Conservation (phyloP, 495 filamentous ascomycete genomes). For the Aspergillus ellipticus region DNA sequence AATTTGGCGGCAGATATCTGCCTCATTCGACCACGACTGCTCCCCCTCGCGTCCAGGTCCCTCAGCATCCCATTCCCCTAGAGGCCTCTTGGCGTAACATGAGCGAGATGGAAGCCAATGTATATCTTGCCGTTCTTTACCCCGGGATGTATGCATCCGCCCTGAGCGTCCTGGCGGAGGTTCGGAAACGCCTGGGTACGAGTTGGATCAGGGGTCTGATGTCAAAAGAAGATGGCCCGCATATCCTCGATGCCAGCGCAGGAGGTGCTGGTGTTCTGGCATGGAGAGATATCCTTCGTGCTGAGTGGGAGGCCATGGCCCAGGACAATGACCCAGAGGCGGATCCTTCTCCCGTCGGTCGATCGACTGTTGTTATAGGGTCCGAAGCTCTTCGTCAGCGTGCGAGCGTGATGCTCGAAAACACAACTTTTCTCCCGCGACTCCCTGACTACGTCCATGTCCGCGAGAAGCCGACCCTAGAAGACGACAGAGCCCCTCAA, state of each 20-base stretch:
- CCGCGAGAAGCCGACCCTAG: conserved; percentile 43
- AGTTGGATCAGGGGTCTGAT: conserved; percentile 73
- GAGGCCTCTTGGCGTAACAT: conserved; percentile 68
- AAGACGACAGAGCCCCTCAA: conserved; percentile 38
- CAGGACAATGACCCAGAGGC: conserved; percentile 34
- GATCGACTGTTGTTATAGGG: conserved; percentile 59
- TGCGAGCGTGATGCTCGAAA: conserved; percentile 70
- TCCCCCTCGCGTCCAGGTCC: conserved; percentile 42
- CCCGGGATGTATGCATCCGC: conserved; percentile 75
- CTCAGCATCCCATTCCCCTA: conserved; percentile 66
- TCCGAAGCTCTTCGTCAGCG: conserved; percentile 69
- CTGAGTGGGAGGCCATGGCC: conserved; percentile 69
- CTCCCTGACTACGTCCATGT: conserved; percentile 84
- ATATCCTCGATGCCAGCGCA: conserved; percentile 78
- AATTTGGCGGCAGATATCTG: conserved; percentile 71
- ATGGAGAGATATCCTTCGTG: conserved; percentile 76
- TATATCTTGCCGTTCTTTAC: conserved; percentile 72
- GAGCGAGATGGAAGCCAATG: conserved; percentile 83
- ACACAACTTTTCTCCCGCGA: conserved; percentile 89
- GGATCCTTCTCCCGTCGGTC: conserved; percentile 48
- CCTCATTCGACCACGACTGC: conserved; percentile 67
- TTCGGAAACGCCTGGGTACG: conserved; percentile 77
- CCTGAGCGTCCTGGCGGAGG: conserved; percentile 72
- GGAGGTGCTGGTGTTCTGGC: conserved; percentile 82
- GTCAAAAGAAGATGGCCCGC: conserved; percentile 63